Evolutionary conservation across 2,329 filamentous ascomycete species (phyloP).

Genomic region (Penicillium hesseltinei): DNA sequence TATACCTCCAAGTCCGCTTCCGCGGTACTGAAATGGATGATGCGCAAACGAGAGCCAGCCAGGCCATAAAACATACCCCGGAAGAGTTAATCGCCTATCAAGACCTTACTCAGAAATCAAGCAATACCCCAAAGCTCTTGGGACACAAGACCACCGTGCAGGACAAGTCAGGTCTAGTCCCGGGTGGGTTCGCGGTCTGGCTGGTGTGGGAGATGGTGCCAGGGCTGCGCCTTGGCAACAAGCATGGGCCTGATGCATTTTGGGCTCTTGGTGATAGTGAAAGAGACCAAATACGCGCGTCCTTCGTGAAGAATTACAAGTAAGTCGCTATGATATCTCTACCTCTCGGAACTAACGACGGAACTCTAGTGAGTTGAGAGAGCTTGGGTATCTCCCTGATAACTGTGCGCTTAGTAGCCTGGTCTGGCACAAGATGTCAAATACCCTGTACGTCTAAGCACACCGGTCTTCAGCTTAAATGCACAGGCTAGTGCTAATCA

Average conservation of each 20-base stretch:
- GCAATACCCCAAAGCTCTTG: background rate
- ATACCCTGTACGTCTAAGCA: background rate
- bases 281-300: background rate
- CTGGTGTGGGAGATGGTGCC: background rate
- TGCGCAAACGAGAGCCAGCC: background rate
- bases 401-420: background rate
- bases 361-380: background rate
- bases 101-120: background rate
- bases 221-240: background rate
- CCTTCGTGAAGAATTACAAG: background rate
- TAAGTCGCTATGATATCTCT: background rate
- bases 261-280: background rate
- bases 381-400: background rate
- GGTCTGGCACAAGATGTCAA: background rate
- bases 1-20: background rate
- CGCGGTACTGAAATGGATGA: background rate
- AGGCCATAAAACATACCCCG: background rate
- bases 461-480: background rate
- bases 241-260: background rate
- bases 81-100: background rate
- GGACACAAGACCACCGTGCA: background rate
- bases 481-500: background rate
- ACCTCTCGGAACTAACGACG: background rate
- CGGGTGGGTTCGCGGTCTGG: background rate
- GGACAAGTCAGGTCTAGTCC: background rate